Evolutionary conservation across 2,329 filamentous ascomycete species (phyloP), one percentile per base, ranked within the genome.

Genomic region (Fusarium pseudograminearum): DNA sequence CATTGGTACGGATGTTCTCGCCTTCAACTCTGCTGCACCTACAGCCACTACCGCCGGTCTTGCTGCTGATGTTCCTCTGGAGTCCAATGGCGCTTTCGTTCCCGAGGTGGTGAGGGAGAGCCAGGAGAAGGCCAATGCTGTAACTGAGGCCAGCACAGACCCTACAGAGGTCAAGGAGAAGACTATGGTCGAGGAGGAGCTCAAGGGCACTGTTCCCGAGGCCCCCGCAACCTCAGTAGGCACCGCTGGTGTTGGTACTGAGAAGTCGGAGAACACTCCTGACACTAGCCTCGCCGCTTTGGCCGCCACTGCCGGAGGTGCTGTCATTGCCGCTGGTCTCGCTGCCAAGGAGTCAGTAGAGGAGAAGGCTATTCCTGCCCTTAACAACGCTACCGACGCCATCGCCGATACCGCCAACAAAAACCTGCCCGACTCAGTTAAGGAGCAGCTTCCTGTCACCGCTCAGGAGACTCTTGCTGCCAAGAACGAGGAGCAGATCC

Each of bases 141-240:
- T 84, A 9, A 87, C 91, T n/a, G 91, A 93, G 77, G 91, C 92
- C 14, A 90, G 89, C 71, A 90, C 85, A 38, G 83, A 89, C 61
- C 81, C 87, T 31, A 83, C 86, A 42, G 90, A 91, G 74, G 90
- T 94, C 10, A 79, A 84, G 71, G 91, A 92, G 73, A 94, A 94
- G 86, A 87, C 86, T 61, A 83, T 85, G 61, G 84, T 93, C 6
- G 91, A 94, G 82, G 82, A 88, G 41, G 91, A 93, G 81, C 85
- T 93, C 55, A 86, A 91, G 78, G 82, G 85, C 14, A 91, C 90
- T 80, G 87, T 93, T 14, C 84, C 88, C 33, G 84, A 88, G 75
- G 86, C 84, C 26, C 86, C 84, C 44, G 82, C 85, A 14, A 88
- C 88, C 12, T 85, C 88, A 1, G 86, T 88, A 72, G 87, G 86